Base-by-base conservation (phyloP, 106 monocot genomes). In the Dioscorea dumetorum region DNA sequence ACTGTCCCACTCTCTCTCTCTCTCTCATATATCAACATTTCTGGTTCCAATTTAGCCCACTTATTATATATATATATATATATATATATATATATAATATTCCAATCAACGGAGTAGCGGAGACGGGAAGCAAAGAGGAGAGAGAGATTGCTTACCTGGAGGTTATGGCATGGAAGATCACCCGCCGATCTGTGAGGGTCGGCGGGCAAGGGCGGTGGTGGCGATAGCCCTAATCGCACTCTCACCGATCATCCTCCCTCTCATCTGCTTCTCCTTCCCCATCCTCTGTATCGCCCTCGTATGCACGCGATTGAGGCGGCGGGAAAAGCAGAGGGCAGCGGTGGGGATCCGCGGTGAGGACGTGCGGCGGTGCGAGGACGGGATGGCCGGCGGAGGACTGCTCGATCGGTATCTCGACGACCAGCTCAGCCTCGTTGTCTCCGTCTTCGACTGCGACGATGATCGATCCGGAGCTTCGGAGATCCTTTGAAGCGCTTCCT, bases 211-310 rank as follows among this genome's bases (percentile, higher is more conserved):
- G 59, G 59, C 64, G 16, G n/a, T 48, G 33, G 4, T 18, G 49
- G 49, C 34, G 66, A 50, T 66, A 12, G 48, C 50, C 18, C 15
- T 66, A 8, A 50, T 66, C 66, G 1, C 48, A 2, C 50, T 48
- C 8, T 66, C 66, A 1, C 50, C 66, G 17, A 49, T 50, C 23
- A 19, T 66, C 22, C 50, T 66, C 13, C 49, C 66, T 41, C 22
- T 66, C 13, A 66, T 66, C 66, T 66, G 66, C 49, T 22, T 41
- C 49, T 50, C 49, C 66, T 22, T 66, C 66, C 66, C 66, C 50
- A 9, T 66, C 23, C 22, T 50, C n/a, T 66, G 48, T 22, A 11
- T 66, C 50, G 14, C 50, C 49, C 14, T 50, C 49, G 11, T 49
- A 1, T 50, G 17, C 49, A 0, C 21, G 4, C 19, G 66, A 23